phyloP scores from a whole-genome alignment of 2,329 filamentous ascomycete genomes.

The Didymella glomerata region DNA sequence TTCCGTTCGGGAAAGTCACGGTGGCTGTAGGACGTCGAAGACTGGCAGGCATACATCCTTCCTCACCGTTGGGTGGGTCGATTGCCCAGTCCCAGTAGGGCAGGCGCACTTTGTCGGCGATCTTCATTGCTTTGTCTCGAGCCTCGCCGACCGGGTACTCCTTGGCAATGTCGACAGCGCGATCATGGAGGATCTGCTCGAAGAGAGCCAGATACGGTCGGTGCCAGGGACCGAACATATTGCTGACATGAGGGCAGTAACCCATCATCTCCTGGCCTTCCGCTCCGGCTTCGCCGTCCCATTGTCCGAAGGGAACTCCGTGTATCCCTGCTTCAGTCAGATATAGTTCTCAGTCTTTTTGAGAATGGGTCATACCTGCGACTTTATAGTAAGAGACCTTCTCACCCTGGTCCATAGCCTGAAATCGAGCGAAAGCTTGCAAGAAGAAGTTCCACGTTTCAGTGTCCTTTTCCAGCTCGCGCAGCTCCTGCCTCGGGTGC shows the following conservation, averaged over 20 bases:
- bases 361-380: conserved; percentile 31
- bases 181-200: conserved; percentile 44
- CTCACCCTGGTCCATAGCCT: conserved; percentile 43
- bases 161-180: conserved; percentile 41
- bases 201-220: conserved; percentile 46
- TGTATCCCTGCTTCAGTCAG: conserved; percentile 38
- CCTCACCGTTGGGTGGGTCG: conserved; percentile 30
- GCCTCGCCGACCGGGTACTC: conserved; percentile 37
- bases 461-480: conserved; percentile 43
- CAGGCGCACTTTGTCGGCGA: conserved; percentile 40
- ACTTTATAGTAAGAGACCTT: conserved; percentile 46
- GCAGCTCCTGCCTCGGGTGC: conserved; percentile 39
- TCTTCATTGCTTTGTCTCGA: conserved; percentile 33
- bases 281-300: conserved; percentile 38
- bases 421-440: conserved; percentile 42
- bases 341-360: neutral
- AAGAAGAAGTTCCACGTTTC: conserved; percentile 46
- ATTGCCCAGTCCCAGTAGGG: conserved; percentile 50
- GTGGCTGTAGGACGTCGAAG: conserved; percentile 30
- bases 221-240: conserved; percentile 46
- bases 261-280: conserved; percentile 37
- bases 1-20: conserved; percentile 43
- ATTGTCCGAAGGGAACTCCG: conserved; percentile 41
- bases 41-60: conserved; percentile 39
- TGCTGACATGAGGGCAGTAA: conserved; percentile 44